Evolutionary conservation across 345 rosid genomes (phyloP), one percentile per base, ranked within the genome.

Genomic region (Eucalyptus camaldulensis): DNA sequence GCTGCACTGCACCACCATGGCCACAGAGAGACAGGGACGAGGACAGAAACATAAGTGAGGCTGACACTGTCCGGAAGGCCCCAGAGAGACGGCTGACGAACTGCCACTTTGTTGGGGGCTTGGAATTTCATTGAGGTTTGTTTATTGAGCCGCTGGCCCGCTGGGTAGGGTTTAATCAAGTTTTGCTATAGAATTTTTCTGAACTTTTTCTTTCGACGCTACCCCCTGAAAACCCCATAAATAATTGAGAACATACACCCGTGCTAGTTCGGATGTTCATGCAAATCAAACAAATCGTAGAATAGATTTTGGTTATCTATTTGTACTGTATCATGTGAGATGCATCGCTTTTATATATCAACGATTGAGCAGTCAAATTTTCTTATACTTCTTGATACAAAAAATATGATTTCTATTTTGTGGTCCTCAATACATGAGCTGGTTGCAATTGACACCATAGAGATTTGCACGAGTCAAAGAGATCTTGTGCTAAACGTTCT

Each of bases 231-330:
- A 69, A 69, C 25, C 80, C 7, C 15, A 10, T 11, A 76, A 76
- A 37, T 21, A 22, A 76, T 40, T 13, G 29, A 76, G 47, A 40
- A 76, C 27, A 4, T 40, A 6, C 3, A 2, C 3, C 10, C 5
- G 0, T 40, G 3, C 4, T 21, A 11, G 9, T 21, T 40, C 14
- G 0, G 16, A 21, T 40, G 45, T 0, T 0, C 8, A 1, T 10
- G 8, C 27, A 40, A 76, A 40, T 44, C 47, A 76, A 76, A 40
- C 16, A 1, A 0, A 21, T 10, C 15, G 2, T 1, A 21, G 11
- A 11, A 1, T 1, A 21, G 11, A 11, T 6, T 40, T 76, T 40
- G 2, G 0, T 40, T 3, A 40, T 43, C 29, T 40, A 40, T 3
- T 10, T 19, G 1, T 11, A 7, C 5, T 7, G 2, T 4, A 6